A percentile compares a stretch with the other conserved stretches of the same genome.
Conservation (phyloP, 78 protist species). For the Dictyostelium purpureum region DNA sequence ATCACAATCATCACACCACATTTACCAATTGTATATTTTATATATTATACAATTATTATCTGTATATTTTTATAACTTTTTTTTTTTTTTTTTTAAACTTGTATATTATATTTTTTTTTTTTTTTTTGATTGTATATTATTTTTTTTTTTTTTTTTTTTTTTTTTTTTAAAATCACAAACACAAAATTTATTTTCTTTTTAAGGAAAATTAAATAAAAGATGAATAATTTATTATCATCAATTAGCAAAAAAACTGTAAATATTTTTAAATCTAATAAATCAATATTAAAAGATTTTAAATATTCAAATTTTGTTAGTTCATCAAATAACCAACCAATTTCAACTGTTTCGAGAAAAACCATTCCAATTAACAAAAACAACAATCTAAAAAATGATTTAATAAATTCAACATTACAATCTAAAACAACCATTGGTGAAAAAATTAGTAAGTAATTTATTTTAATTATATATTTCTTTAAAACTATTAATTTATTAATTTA, state of each 20-base stretch:
- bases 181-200: too few species aligned
- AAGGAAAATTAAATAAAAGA: neutral
- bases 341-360: neutral
- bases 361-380: neutral
- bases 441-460: neutral
- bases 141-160: too few species aligned
- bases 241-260: neutral
- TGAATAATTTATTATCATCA: conserved; percentile 13
- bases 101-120: too few species aligned
- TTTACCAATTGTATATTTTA: too few species aligned
- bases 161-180: too few species aligned
- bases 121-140: too few species aligned
- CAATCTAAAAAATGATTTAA: neutral
- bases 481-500: neutral
- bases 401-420: neutral
- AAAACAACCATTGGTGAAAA: too few species aligned
- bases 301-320: neutral
- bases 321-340: neutral
- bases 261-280: neutral
- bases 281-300: conserved; percentile 1
- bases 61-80: too few species aligned
- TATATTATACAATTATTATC: too few species aligned
- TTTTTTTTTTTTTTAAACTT: too few species aligned
- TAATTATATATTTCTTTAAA: neutral
- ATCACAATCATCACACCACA: too few species aligned